Base-by-base conservation (phyloP, 2,329 filamentous ascomycete species). In the Sphaerulina vaccinii region DNA sequence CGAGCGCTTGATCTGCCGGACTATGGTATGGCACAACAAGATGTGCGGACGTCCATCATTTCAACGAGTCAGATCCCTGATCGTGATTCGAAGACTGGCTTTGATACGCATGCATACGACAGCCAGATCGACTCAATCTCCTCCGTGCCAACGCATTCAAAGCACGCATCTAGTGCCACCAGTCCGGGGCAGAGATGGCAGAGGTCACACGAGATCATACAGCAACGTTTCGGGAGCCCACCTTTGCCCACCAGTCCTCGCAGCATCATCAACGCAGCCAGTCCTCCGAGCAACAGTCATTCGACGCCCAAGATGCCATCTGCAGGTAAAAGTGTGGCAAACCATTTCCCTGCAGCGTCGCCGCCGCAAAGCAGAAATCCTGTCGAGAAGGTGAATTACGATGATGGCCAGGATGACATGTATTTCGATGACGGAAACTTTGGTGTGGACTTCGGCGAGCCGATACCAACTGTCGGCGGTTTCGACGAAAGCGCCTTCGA, bases 401-500 rank as follows among this genome's bases (percentile, higher is more conserved):
- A 51, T 23, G 47, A 54, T 19, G 19, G 21, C 13, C 47, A 57
- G 35, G 65, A 67, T 43, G 66, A 68, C 46, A 65, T 68, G 63
- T 71, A 71, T 46, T 71, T 68, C 29, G 67, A 70, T 37, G 68
- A 70, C 45, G 68, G 67, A 23, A 63, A 64, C 13, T 67, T 70
- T 32, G 65, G 64, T 32, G 47, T 61, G 21, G 66, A 68, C 36
- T 60, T 66, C 33, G 55, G 54, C 32, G 36, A 49, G 23, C 22
- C 37, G 5, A 35, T 49, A 10, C 37, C 45, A 3, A 33, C 45
- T n/a, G 36, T 18, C 13, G 37, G 36, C 8, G 36, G 37, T 13
- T 57, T 70, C 18, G 62, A 69, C 33, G 75, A 59, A 71, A 13
- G 60, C 62, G 21, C 72, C 69, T 7, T 74, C 71, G 66, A 68